Percentiles rank a stretch among this genome's conserved stretches.
Conservation (phyloP, 148 eudicot species). For the Cornus suecica region DNA sequence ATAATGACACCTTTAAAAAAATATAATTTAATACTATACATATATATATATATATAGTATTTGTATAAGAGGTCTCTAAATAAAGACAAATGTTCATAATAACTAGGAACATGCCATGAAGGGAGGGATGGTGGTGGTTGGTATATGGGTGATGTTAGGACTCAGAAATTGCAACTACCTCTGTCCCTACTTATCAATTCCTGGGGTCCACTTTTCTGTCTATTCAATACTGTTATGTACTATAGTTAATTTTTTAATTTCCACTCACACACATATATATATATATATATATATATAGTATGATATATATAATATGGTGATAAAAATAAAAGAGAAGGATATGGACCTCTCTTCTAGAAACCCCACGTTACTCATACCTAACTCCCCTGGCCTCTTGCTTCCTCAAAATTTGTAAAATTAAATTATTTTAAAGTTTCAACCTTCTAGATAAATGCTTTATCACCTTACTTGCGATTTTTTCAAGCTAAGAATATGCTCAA, state of each 20-base stretch:
- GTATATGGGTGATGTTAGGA: neutral
- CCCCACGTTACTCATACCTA: neutral
- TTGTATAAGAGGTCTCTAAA: too few species aligned
- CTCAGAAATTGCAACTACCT: neutral
- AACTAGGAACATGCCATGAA: neutral
- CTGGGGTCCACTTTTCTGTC: neutral
- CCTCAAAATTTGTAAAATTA: neutral
- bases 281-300: too few species aligned
- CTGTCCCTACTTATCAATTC: neutral
- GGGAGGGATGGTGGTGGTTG: neutral
- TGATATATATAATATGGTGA: neutral
- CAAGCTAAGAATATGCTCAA: neutral
- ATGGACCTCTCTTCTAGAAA: neutral
- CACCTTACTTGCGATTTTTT: neutral
- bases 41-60: too few species aligned
- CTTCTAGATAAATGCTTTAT: neutral
- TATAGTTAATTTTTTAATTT: too few species aligned
- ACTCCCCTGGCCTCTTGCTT: neutral
- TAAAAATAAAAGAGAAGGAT: neutral
- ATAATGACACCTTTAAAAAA: too few species aligned
- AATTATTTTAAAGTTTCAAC: neutral
- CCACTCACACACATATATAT: neutral
- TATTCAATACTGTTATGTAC: too few species aligned
- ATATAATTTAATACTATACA: too few species aligned
- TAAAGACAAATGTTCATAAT: too few species aligned